phyloP scores from a whole-genome alignment of 1,284 basidiomycete genomes.

The Malassezia pachydermatis region DNA sequence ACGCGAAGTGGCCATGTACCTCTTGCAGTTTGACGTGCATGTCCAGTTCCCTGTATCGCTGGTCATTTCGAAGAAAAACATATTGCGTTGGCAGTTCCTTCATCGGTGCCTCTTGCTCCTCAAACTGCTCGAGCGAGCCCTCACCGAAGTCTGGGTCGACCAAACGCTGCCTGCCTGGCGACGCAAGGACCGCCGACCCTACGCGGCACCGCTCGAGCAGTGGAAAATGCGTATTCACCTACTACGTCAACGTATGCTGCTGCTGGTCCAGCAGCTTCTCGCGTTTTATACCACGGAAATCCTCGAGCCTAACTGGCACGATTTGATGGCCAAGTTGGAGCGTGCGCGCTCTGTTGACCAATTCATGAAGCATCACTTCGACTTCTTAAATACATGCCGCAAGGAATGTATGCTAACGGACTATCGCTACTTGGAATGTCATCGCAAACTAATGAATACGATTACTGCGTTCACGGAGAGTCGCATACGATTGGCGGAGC shows the following conservation, averaged over 20 bases:
- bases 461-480: slow-evolving; percentile 37
- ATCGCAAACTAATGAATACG: slow-evolving; percentile 31
- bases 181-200: slow-evolving; percentile 13
- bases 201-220: slow-evolving; percentile 28
- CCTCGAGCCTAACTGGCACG: slow-evolving; percentile 42
- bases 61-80: slow-evolving; percentile 47
- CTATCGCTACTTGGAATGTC: slow-evolving; percentile 29
- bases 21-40: slow-evolving; percentile 43
- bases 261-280: slow-evolving; percentile 43
- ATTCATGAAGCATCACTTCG: slow-evolving; percentile 45
- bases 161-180: slow-evolving; percentile 32
- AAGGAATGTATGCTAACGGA: slow-evolving; percentile 47
- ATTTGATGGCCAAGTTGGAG: slow-evolving; percentile 34
- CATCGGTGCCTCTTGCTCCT: slow-evolving; percentile 41
- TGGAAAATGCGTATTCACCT: slow-evolving; percentile 44
- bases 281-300: slow-evolving; percentile 43
- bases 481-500: slow-evolving; percentile 28
- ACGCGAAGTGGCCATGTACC: slow-evolving; percentile 40
- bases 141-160: slow-evolving; percentile 40
- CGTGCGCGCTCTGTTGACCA: slow-evolving; percentile 43
- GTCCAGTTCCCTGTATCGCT: slow-evolving; percentile 47
- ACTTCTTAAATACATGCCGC: slow-evolving; percentile 41
- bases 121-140: slow-evolving; percentile 37
- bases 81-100: slow-evolving; percentile 45
- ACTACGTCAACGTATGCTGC: slow-evolving; percentile 42